A percentile compares a stretch with the other conserved stretches of the same genome.
phyloP scores from a whole-genome alignment of 1,284 basidiomycete genomes.

The Pyrrhoderma noxium region DNA sequence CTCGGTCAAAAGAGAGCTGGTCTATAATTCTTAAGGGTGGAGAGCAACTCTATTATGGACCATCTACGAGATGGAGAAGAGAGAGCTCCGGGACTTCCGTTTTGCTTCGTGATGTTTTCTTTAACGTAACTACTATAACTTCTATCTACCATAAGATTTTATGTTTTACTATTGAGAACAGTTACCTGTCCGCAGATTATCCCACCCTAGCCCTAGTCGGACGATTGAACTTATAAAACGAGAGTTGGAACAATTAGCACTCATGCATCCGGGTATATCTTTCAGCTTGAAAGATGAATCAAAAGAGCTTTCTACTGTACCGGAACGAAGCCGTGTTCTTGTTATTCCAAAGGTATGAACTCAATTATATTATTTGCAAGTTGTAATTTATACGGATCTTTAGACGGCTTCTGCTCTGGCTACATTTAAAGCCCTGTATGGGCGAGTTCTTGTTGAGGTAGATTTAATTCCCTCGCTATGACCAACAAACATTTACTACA shows the following conservation, averaged over 20 bases:
- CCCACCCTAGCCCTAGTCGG: constrained; percentile 50
- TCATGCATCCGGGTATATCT: constrained; percentile 62
- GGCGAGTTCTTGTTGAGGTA: constrained; percentile 60
- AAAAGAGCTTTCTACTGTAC: constrained; percentile 28
- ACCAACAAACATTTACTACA: not conserved
- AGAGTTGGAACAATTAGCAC: constrained; percentile 63
- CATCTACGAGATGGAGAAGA: constrained; percentile 63
- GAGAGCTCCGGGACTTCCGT: constrained; percentile 72
- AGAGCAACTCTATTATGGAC: constrained; percentile 59
- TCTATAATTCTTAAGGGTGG: constrained; percentile 41
- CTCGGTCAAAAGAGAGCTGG: constrained; percentile 37
- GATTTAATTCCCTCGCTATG: constrained; percentile 20
- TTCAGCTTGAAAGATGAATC: constrained; percentile 62
- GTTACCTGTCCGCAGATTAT: constrained; percentile 71
- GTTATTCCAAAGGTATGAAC: constrained; percentile 56
- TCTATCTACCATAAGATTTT: constrained; percentile 10
- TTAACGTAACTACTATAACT: constrained; percentile 52
- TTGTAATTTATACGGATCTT: constrained; percentile 9
- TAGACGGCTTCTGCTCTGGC: constrained; percentile 58
- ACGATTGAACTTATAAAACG: constrained; percentile 61
- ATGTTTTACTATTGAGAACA: constrained; percentile 26
- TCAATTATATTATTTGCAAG: not conserved
- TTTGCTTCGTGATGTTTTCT: constrained; percentile 78
- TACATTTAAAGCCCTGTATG: constrained; percentile 62
- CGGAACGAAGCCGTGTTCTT: constrained; percentile 39